Conservation (phyloP, 352 stramenopile genomes). For the Elongisporangium undulatum region DNA sequence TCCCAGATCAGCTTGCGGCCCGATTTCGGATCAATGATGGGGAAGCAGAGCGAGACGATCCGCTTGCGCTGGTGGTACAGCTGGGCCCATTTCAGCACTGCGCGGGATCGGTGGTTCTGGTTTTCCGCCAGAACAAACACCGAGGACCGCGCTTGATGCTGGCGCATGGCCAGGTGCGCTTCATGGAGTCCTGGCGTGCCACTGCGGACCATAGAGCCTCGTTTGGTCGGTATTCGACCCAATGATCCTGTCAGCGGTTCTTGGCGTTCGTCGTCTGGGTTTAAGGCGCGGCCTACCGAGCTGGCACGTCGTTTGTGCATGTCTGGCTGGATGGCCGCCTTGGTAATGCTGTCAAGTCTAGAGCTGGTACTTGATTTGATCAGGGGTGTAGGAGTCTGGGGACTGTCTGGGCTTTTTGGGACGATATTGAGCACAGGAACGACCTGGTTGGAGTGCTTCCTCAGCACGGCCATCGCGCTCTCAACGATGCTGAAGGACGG, state of each 20-base stretch:
- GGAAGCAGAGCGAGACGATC: conserved; percentile 23
- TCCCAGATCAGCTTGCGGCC: conserved; percentile 62
- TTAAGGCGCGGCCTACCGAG: not conserved
- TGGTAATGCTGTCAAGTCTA: not conserved
- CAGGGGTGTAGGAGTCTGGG: not conserved
- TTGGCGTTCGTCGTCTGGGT: not conserved
- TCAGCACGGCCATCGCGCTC: not conserved
- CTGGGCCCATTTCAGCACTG: conserved; percentile 29
- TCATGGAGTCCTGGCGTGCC: not conserved
- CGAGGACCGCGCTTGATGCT: conserved; percentile 21
- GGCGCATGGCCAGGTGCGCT: conserved; percentile 2
- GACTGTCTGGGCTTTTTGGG: not conserved
- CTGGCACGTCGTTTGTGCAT: not conserved
- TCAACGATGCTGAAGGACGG: not conserved
- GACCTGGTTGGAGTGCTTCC: not conserved
- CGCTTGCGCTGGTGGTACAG: conserved; percentile 36
- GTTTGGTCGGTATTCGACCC: not conserved
- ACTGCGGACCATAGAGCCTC: not conserved
- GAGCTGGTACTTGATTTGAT: not conserved
- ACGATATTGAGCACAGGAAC: not conserved
- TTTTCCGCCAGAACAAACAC: conserved; percentile 25
- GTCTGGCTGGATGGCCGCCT: not conserved
- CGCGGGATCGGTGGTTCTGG: conserved; percentile 14
- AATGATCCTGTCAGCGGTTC: not conserved
- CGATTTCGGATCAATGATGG: conserved; percentile 51